Conservation (phyloP, 169 alveolate species). For the Plasmodium adleri region DNA sequence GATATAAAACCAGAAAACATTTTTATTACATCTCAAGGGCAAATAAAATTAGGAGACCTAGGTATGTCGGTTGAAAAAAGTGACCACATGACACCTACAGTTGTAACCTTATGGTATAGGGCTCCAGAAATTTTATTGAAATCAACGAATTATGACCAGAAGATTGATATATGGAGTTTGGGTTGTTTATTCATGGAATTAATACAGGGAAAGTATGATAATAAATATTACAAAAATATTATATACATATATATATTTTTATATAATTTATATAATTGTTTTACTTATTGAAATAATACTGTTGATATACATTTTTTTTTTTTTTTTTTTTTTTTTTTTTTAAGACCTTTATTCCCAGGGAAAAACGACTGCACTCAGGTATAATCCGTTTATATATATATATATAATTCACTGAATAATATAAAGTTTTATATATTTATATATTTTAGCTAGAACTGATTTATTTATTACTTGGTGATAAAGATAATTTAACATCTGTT, state of each 20-base stretch:
- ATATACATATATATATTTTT: background rate
- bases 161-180: slow-evolving; percentile 90
- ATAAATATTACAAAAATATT: background rate
- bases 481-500: slow-evolving; percentile 14
- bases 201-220: slow-evolving; percentile 76
- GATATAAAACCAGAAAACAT: slow-evolving; percentile 86
- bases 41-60: slow-evolving; percentile 83
- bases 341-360: slow-evolving; percentile 75
- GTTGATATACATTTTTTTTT: slow-evolving; percentile 56
- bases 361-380: slow-evolving; percentile 70
- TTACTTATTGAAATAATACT: background rate
- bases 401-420: background rate
- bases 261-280: background rate
- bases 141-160: slow-evolving; percentile 86
- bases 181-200: slow-evolving; percentile 91
- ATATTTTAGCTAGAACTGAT: slow-evolving; percentile 46
- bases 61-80: slow-evolving; percentile 81
- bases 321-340: slow-evolving; percentile 36
- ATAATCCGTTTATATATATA: background rate
- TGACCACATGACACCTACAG: slow-evolving; percentile 80
- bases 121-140: slow-evolving; percentile 91
- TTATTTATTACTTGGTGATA: slow-evolving; percentile 64
- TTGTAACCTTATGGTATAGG: slow-evolving; percentile 89
- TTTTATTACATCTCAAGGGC: slow-evolving; percentile 79
- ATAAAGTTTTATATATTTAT: background rate